Evolutionary conservation across 441 rosid species (phyloP), one percentile per base, ranked within the genome.

Genomic region (Adansonia rubrostipa): DNA sequence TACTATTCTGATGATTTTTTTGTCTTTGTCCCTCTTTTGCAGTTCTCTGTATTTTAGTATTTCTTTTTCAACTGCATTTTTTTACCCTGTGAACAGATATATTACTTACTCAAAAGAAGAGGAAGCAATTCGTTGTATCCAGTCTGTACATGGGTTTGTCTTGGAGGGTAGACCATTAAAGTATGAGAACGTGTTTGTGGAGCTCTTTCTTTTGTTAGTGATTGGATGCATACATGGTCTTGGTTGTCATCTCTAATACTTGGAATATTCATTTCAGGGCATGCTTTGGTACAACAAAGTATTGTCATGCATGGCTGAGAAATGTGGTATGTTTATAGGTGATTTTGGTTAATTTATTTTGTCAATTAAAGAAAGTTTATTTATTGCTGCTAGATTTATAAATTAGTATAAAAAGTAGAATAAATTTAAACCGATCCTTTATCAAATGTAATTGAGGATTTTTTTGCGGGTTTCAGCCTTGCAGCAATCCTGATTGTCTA

Each of bases 271-370:
- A 66, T 84, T 75, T 28, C 89, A 93, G 97, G 89, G 98, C 92
- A 14, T 93, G 97, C 86, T 93, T 92, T 87, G 98, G 98, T 80
- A 93, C 98, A 57, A 92, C 98, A 47, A 93, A 93, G 80, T 93
- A 93, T 75, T 93, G 97, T 77, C 98, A 93, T 84, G 94, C 95
- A 70, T 93, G 98, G 98, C 85, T 93, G 79, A 89, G 98, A 85
- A 93, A 88, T 87, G 87, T 86, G 93, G 98, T 93, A 87, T 70
- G 90, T 47, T 45, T 65, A 76, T 15, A 66, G 68, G 73, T 58
- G 5, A 66, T 70, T 60, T 71, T 51, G 19, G 64, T 71, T 67
- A 15, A 17, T 64, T 61, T 48, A 15, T 17, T 66, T 47, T 48
- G 14, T 48, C 9, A 47, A 22, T 24, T 63, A 44, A 75, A 9